A percentile compares a stretch with the other conserved stretches of the same genome.
These are phyloP conservation scores for Pyricularia pennisetigena DNA, from an alignment of 2,329 filamentous ascomycete genomes.

Conservation along the genomic window DNA sequence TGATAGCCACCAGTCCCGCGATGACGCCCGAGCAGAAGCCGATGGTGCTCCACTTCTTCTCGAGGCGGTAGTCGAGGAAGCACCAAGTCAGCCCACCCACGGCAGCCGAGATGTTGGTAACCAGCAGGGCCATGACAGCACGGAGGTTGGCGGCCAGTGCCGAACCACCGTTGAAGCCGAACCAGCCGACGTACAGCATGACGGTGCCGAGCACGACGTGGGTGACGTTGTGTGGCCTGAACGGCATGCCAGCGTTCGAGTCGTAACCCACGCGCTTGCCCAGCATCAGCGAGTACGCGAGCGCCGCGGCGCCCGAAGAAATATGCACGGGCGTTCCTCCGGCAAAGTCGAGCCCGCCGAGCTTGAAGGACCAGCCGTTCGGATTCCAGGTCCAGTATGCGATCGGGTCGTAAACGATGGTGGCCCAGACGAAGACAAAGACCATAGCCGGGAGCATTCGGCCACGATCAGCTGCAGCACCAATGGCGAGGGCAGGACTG, in stretches of 20 bases:
- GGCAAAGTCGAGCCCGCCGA: slow-evolving; percentile 81
- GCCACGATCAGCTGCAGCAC: slow-evolving; percentile 77
- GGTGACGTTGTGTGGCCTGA: slow-evolving; percentile 85
- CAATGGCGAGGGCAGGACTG: slow-evolving; percentile 21
- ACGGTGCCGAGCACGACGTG: slow-evolving; percentile 89
- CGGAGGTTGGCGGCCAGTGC: slow-evolving; percentile 74
- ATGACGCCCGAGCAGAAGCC: slow-evolving; percentile 90
- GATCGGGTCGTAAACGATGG: slow-evolving; percentile 83
- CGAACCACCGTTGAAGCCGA: slow-evolving; percentile 86
- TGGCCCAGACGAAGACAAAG: slow-evolving; percentile 91
- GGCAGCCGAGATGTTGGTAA: slow-evolving; percentile 77
- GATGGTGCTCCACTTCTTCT: slow-evolving; percentile 86
- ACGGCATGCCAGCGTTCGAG: slow-evolving; percentile 73
- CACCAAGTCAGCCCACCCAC: slow-evolving; percentile 86
- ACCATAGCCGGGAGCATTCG: slow-evolving; percentile 81
- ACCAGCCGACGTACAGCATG: slow-evolving; percentile 93
- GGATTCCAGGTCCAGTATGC: slow-evolving; percentile 95
- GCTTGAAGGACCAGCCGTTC: slow-evolving; percentile 65
- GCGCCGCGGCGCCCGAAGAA: slow-evolving; percentile 68
- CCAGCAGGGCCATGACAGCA: slow-evolving; percentile 76
- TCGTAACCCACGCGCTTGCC: slow-evolving; percentile 78
- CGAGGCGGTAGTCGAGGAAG: slow-evolving; percentile 76
- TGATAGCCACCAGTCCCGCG: slow-evolving; percentile 79
- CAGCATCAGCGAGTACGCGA: slow-evolving; percentile 87
- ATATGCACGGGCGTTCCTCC: slow-evolving; percentile 89